Conservation (phyloP, 805 yeast genomes). For the Pichia occidentalis region DNA sequence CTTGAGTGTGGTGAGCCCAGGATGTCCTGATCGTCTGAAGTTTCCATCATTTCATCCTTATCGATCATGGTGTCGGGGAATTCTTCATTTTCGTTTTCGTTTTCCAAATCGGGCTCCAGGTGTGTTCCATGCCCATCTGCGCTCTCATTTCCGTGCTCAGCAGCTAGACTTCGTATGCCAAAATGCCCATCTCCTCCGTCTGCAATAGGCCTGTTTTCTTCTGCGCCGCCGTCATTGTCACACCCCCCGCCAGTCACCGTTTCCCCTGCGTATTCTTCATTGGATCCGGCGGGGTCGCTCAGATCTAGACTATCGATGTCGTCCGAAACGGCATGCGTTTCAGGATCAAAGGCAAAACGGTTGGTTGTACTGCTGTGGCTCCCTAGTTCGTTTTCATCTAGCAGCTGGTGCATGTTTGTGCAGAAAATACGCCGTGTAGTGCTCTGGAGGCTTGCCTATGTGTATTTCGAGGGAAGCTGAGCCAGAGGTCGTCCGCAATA, state of each 20-base stretch:
- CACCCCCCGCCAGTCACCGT: no score
- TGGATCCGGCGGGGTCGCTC: background rate
- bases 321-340: conserved; percentile 1
- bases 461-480: no score
- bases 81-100: conserved; percentile 14
- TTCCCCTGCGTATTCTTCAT: background rate
- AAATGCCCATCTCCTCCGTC: background rate
- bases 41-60: conserved; percentile 28
- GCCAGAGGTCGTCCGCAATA: no score
- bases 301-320: background rate
- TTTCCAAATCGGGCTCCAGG: background rate
- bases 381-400: no score
- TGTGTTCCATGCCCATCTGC: background rate
- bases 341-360: conserved; percentile 11
- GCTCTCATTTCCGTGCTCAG: no score
- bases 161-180: no score
- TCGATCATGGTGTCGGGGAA: conserved; percentile 27
- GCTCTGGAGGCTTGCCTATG: no score
- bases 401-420: no score
- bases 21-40: conserved; percentile 26
- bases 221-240: background rate
- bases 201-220: background rate
- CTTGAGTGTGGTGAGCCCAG: conserved; percentile 27
- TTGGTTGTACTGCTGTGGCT: no score
- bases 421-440: no score